Conservation (phyloP, 495 filamentous ascomycete species). For the Neurospora hispaniola region DNA sequence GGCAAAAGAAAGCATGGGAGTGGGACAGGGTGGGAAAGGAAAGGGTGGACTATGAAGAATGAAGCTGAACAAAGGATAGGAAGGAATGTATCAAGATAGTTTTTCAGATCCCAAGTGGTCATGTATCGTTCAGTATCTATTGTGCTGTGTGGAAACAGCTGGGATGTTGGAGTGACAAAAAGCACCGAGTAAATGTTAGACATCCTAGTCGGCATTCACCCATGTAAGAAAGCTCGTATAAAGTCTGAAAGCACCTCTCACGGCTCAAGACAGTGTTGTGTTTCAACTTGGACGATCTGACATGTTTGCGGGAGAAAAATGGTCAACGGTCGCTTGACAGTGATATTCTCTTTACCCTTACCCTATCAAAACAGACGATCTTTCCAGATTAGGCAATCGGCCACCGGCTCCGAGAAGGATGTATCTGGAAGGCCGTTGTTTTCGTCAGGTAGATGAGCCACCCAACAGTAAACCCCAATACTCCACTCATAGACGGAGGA, state of each 20-base stretch:
- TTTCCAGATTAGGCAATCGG: background rate
- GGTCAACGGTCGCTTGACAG: background rate
- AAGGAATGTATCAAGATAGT: background rate
- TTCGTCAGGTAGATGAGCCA: background rate
- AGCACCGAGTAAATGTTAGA: too few relatives aligned
- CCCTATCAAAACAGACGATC: background rate
- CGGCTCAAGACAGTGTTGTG: background rate
- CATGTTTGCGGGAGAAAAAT: background rate
- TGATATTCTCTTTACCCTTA: background rate
- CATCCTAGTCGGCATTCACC: too few relatives aligned
- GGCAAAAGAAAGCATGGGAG: background rate
- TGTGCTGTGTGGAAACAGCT: too few relatives aligned
- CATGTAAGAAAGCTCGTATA: background rate
- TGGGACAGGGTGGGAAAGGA: background rate
- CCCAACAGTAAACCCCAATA: background rate
- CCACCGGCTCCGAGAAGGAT: background rate
- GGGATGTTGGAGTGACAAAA: too few relatives aligned
- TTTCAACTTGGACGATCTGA: background rate
- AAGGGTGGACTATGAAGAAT: background rate
- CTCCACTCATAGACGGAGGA: background rate
- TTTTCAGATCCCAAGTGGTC: background rate
- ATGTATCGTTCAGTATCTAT: too few relatives aligned
- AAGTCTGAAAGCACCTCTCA: background rate
- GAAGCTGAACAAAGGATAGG: background rate
- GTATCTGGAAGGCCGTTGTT: background rate